These are phyloP conservation scores for Cenchrus americanus DNA, from an alignment of 176 grass and related monocot genomes.

Conservation along the genomic window DNA sequence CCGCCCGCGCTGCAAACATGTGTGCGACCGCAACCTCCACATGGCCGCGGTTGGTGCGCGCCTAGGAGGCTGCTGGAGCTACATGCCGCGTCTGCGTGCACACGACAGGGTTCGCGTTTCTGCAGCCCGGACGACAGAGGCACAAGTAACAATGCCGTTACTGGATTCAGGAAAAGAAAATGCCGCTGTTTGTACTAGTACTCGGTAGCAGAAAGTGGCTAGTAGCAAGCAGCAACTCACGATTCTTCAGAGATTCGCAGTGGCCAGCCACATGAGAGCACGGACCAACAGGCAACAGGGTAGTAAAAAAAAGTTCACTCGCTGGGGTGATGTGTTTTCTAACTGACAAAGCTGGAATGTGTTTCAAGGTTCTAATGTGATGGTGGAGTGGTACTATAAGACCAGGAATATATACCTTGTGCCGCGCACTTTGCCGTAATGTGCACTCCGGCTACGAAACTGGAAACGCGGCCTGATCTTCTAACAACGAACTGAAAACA, in stretches of 20 bases:
- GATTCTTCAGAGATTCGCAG: neutral
- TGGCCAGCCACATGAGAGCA: neutral
- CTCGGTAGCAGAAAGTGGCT: neutral
- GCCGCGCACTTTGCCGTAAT: neutral
- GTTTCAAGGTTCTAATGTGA: neutral
- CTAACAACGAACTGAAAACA: too few relatives aligned
- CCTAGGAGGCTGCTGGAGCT: neutral
- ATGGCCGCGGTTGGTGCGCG: conserved; percentile 47
- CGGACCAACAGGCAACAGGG: neutral
- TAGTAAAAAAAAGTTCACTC: neutral
- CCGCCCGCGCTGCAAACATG: conserved; percentile 31
- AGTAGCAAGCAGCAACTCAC: neutral
- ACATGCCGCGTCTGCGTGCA: neutral
- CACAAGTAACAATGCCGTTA: conserved; percentile 18
- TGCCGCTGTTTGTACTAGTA: neutral
- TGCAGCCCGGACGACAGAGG: neutral
- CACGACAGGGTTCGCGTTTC: neutral
- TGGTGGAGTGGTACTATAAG: neutral
- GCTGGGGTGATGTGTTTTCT: neutral
- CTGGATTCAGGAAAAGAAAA: neutral
- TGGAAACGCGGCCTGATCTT: neutral
- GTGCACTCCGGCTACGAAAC: neutral
- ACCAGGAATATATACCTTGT: neutral
- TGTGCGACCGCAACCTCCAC: conserved; percentile 35
- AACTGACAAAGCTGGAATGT: neutral